Evolutionary conservation across 1,284 basidiomycete genomes (phyloP).

Genomic region (Wallemia hederae): DNA sequence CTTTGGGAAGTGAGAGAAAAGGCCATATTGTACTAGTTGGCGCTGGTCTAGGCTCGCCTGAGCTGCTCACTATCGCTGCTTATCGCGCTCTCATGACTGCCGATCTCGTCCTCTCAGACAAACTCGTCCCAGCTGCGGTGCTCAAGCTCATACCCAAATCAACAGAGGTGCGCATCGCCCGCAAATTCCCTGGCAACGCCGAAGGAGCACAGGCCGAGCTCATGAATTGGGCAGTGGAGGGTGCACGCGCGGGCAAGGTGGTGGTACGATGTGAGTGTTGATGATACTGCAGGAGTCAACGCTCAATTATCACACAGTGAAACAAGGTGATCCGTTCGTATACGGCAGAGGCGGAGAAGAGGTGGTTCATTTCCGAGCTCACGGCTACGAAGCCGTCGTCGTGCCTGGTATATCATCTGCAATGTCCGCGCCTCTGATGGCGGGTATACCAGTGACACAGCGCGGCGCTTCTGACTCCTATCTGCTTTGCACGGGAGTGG

Average conservation of each 20-base stretch:
- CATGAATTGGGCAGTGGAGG: conserved; percentile 65
- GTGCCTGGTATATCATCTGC: conserved; percentile 72
- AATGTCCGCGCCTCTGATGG: conserved; percentile 62
- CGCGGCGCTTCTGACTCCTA: conserved; percentile 72
- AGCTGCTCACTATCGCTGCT: conserved; percentile 62
- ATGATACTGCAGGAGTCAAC: conserved; percentile 19
- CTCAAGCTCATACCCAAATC: conserved; percentile 50
- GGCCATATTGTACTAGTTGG: conserved; percentile 68
- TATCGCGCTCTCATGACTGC: conserved; percentile 46
- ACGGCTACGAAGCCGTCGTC: conserved; percentile 52
- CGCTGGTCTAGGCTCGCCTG: conserved; percentile 79
- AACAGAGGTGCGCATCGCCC: conserved; percentile 40
- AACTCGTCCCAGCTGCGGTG: conserved; percentile 76
- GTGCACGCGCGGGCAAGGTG: conserved; percentile 42
- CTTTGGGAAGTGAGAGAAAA: conserved; percentile 6
- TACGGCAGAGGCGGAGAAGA: conserved; percentile 89
- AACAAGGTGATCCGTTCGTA: conserved; percentile 87
- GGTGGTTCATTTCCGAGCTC: conserved; percentile 58
- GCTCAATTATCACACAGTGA: conserved; percentile 25
- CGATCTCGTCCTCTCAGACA: conserved; percentile 72
- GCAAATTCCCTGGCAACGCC: conserved; percentile 90
- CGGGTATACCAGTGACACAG: conserved; percentile 78
- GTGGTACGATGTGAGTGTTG: conserved; percentile 32
- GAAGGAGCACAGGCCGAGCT: conserved; percentile 80
- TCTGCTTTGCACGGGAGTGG: conserved; percentile 75